A percentile compares a stretch with the other conserved stretches of the same genome.
These are phyloP conservation scores for Colletotrichum sp. DNA, from an alignment of 2,329 filamentous ascomycete genomes.

Conservation along the genomic window DNA sequence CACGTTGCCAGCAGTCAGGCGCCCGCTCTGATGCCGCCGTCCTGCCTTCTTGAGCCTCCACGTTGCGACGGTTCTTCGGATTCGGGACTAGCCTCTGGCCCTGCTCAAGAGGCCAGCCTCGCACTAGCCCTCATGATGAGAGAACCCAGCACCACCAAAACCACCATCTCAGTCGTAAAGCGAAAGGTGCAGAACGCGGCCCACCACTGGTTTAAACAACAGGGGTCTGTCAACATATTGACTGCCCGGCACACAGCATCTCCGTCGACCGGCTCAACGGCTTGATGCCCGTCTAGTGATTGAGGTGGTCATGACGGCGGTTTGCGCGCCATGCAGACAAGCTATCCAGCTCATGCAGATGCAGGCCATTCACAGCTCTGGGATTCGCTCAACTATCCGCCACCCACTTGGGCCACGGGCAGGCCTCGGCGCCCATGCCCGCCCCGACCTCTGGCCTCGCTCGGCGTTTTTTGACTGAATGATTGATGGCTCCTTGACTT, in stretches of 20 bases:
- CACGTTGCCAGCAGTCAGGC: background rate
- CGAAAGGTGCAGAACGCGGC: background rate
- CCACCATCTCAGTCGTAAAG: background rate
- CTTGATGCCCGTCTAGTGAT: background rate
- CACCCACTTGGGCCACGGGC: background rate
- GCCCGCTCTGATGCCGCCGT: conserved; percentile 16
- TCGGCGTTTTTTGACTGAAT: background rate
- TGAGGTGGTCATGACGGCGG: background rate
- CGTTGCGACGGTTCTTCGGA: background rate
- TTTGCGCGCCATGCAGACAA: background rate
- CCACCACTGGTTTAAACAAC: background rate
- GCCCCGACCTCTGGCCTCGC: background rate
- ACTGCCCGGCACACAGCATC: background rate
- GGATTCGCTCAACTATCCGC: background rate
- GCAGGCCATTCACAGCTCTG: background rate
- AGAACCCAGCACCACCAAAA: background rate
- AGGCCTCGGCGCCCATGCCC: background rate
- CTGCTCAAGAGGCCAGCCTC: background rate
- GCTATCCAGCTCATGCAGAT: background rate
- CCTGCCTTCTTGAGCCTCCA: conserved; percentile 10
- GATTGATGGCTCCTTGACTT: conserved; percentile 14
- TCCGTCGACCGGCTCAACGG: background rate
- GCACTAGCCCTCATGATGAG: background rate
- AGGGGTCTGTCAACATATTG: background rate
- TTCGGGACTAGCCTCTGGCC: background rate